phyloP scores from a whole-genome alignment of 495 filamentous ascomycete genomes.

The Immersiella caudata region DNA sequence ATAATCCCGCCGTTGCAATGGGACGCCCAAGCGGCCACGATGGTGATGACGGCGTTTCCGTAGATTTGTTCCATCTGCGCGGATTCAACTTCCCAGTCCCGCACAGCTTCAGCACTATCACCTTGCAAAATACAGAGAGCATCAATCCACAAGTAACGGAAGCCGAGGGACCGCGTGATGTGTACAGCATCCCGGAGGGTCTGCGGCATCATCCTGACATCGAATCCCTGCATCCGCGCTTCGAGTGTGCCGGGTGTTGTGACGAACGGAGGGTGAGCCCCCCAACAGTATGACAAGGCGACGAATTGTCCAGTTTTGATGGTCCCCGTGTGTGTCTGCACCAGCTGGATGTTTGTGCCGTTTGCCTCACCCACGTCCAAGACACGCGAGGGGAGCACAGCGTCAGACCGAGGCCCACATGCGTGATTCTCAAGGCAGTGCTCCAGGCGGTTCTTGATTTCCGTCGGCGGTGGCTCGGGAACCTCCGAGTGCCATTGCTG shows the following conservation, averaged over 20 bases:
- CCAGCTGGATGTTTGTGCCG: background rate
- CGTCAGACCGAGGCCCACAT: background rate
- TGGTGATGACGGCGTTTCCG: background rate
- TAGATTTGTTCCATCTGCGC: constrained; percentile 1
- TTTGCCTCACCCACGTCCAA: background rate
- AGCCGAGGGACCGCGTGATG: background rate
- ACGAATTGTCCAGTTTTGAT: background rate
- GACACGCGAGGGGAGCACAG: background rate
- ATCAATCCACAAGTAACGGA: constrained; percentile 9
- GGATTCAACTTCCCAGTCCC: constrained; percentile 3
- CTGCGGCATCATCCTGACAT: background rate
- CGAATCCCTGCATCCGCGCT: background rate
- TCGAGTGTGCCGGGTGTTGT: background rate
- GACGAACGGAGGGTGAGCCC: background rate
- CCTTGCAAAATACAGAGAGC: constrained; percentile 1
- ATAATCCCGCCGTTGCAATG: background rate
- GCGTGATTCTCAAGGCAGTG: background rate
- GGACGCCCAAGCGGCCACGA: constrained; percentile 2
- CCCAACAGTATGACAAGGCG: constrained; percentile 8
- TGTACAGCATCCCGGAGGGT: constrained; percentile 3
- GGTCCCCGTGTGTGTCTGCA: background rate
- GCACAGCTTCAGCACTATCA: constrained; percentile 4
- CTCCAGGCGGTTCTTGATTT: background rate
- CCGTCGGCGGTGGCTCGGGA: background rate
- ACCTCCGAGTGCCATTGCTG: background rate